A percentile compares a stretch with the other conserved stretches of the same genome.
phyloP scores from a whole-genome alignment of 305 asterid species.

The Solanum hybrid region DNA sequence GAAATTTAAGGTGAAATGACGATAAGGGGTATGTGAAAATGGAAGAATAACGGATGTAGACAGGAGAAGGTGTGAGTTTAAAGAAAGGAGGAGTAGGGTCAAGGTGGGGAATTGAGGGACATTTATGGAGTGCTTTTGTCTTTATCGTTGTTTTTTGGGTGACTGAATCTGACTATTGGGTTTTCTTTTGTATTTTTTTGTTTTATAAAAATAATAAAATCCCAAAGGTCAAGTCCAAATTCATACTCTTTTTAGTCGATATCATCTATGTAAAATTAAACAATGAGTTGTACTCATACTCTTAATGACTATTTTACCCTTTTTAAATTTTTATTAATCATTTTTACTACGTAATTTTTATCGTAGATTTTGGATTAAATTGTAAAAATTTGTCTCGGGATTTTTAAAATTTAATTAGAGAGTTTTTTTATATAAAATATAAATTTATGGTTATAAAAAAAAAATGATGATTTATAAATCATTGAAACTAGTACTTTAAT shows the following conservation, averaged over 20 bases:
- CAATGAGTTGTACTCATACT: neutral
- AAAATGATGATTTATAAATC: neutral
- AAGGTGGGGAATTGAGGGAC: conserved; percentile 16
- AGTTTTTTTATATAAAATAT: too few species aligned
- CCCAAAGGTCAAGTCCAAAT: neutral
- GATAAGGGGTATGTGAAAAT: neutral
- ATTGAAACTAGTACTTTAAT: neutral
- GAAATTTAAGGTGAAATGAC: neutral
- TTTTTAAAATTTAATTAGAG: neutral
- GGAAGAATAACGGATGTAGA: conserved; percentile 3
- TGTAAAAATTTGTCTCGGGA: neutral
- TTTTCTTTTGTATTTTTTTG: neutral
- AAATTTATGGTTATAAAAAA: too few species aligned
- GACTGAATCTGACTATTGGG: conserved; percentile 2
- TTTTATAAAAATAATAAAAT: neutral
- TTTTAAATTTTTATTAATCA: neutral
- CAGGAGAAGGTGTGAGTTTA: neutral
- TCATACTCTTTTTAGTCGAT: neutral
- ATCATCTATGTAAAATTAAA: neutral
- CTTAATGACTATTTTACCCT: conserved; percentile 7
- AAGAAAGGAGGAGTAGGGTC: conserved; percentile 10
- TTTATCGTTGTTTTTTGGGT: conserved; percentile 12
- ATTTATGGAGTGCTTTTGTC: conserved; percentile 23
- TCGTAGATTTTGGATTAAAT: neutral
- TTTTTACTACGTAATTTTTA: neutral